These are phyloP conservation scores for Aspergillus bombycis DNA, from an alignment of 2,329 filamentous ascomycete genomes.

Conservation along the genomic window DNA sequence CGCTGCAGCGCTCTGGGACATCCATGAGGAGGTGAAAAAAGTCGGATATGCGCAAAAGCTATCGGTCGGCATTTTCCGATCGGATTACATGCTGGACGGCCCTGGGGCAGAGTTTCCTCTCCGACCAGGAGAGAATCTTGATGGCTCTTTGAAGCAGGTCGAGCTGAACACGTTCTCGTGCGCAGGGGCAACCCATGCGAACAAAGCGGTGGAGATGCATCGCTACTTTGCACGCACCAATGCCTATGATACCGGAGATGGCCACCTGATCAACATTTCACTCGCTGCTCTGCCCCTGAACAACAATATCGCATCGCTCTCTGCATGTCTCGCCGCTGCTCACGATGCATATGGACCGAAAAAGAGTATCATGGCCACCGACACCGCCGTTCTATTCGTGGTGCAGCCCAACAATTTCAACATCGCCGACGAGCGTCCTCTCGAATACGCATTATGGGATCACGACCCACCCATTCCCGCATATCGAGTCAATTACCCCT, in stretches of 20 bases:
- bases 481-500: constrained; percentile 43
- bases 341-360: constrained; percentile 37
- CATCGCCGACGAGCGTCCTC: constrained; percentile 48
- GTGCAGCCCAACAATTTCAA: constrained; percentile 52
- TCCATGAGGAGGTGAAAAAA: constrained; percentile 36
- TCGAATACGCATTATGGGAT: constrained; percentile 49
- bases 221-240: constrained; percentile 31
- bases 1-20: constrained; percentile 41
- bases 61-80: constrained; percentile 45
- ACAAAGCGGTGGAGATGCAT: constrained; percentile 48
- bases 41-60: constrained; percentile 33
- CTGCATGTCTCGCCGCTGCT: constrained; percentile 34
- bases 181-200: constrained; percentile 46
- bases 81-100: constrained; percentile 50
- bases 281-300: constrained; percentile 34
- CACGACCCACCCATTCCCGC: constrained; percentile 33
- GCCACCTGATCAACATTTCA: constrained; percentile 4
- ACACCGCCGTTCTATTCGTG: constrained; percentile 45
- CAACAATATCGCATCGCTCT: constrained; percentile 35
- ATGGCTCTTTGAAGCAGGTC: constrained; percentile 45
- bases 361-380: constrained; percentile 13
- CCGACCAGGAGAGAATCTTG: not conserved
- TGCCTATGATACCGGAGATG: constrained; percentile 23
- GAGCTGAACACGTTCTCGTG: constrained; percentile 52
- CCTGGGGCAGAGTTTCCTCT: not conserved